Evolutionary conservation across 768 basidiomycete species (phyloP).

Genomic region (Russula dissimulans): DNA sequence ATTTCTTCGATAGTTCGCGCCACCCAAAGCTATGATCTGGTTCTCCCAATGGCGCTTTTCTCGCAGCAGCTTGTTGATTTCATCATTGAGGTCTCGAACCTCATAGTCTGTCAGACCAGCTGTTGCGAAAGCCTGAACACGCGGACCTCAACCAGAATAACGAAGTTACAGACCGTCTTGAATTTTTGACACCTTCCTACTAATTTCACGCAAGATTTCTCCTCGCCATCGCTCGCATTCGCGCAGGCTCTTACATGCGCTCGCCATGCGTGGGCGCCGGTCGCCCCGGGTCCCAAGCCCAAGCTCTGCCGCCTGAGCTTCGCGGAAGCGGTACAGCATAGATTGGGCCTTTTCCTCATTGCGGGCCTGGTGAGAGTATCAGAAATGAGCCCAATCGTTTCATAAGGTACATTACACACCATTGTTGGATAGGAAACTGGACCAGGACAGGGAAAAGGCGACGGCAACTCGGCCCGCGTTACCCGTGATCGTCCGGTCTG

Average conservation of each 20-base stretch:
- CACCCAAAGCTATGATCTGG: slow-evolving; percentile 91
- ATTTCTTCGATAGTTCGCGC: slow-evolving; percentile 91
- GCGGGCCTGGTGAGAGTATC: slow-evolving; percentile 51
- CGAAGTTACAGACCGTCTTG: slow-evolving; percentile 64
- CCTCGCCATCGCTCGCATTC: slow-evolving; percentile 96
- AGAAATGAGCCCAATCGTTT: background rate
- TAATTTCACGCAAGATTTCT: slow-evolving; percentile 90
- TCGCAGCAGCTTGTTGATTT: slow-evolving; percentile 91
- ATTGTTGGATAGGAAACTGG: background rate
- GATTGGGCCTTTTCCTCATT: slow-evolving; percentile 98
- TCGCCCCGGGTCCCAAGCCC: slow-evolving; percentile 80
- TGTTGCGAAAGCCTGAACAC: slow-evolving; percentile 25
- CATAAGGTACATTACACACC: background rate
- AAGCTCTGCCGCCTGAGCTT: slow-evolving; percentile 92
- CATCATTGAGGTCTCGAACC: slow-evolving; percentile 91
- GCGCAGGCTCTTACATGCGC: slow-evolving; percentile 79
- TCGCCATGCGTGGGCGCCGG: slow-evolving; percentile 87
- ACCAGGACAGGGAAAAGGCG: too few relatives aligned
- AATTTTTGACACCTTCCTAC: slow-evolving; percentile 94
- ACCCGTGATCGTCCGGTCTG: too few relatives aligned
- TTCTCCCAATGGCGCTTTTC: slow-evolving; percentile 99
- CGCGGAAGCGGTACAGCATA: slow-evolving; percentile 91
- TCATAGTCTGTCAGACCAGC: slow-evolving; percentile 94
- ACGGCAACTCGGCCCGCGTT: background rate
- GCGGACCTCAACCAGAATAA: background rate